Conservation (phyloP, 208 protist species). For the Leishmania braziliensis region DNA sequence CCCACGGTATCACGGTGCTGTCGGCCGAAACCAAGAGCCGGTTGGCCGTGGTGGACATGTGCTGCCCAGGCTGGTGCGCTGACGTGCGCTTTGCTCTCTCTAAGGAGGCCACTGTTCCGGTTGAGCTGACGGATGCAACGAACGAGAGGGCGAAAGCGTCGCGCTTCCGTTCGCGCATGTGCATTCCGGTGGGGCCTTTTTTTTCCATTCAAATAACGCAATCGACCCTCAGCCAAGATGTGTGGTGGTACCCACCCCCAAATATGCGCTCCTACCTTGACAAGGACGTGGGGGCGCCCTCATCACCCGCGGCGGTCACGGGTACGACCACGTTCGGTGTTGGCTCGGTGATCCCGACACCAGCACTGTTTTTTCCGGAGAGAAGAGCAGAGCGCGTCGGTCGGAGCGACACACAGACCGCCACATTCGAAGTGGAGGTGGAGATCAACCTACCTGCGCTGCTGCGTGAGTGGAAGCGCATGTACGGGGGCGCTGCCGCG, state of each 20-base stretch:
- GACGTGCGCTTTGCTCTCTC: slow-evolving; percentile 51
- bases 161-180: slow-evolving; percentile 16
- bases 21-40: slow-evolving; percentile 1
- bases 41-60: slow-evolving; percentile 24
- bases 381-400: neutral
- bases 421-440: slow-evolving; percentile 47
- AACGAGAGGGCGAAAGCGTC: neutral
- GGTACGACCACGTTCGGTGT: neutral
- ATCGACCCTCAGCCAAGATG: neutral
- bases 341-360: slow-evolving; percentile 12
- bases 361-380: neutral
- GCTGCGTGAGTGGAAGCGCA: slow-evolving; percentile 41
- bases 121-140: slow-evolving; percentile 6
- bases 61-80: slow-evolving; percentile 40
- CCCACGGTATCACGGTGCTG: neutral
- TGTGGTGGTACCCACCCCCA: slow-evolving; percentile 28
- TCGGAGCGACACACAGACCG: neutral
- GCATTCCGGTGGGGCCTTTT: slow-evolving; percentile 20
- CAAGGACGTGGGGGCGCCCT: neutral
- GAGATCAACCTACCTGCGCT: slow-evolving; percentile 59
- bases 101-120: slow-evolving; percentile 7
- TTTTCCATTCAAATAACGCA: slow-evolving; percentile 25
- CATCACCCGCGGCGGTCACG: neutral
- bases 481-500: slow-evolving; percentile 25
- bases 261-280: neutral